Evolutionary conservation across 2,329 filamentous ascomycete species (phyloP).

Genomic region (Aschersonia sp.): DNA sequence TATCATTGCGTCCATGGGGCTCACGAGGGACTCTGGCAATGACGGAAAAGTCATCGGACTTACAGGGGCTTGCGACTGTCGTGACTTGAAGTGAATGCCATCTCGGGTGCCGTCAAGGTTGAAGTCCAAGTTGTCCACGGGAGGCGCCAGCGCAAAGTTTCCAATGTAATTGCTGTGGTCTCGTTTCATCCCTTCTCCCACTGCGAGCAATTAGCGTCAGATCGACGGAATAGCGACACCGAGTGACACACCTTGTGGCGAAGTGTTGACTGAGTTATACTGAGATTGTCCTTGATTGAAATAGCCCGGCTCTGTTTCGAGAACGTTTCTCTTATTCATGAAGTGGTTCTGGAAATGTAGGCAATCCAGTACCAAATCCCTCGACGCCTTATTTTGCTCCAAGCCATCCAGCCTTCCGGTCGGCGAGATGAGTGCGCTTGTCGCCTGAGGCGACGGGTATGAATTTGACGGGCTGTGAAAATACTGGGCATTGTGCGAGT

Average conservation of each 20-base stretch:
- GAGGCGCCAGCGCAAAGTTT: conserved; percentile 5
- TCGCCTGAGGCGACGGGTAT: conserved; percentile 5
- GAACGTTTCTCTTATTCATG: conserved; percentile 8
- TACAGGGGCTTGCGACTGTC: conserved; percentile 1
- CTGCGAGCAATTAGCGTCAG: background rate
- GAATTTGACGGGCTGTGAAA: conserved; percentile 9
- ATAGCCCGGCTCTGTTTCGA: conserved; percentile 7
- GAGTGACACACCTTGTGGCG: conserved; percentile 1
- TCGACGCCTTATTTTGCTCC: conserved; percentile 5
- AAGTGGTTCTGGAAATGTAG: conserved; percentile 12
- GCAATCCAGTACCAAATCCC: conserved; percentile 11
- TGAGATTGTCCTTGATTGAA: conserved; percentile 1
- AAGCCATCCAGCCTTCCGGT: conserved; percentile 1
- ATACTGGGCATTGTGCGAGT: conserved; percentile 4
- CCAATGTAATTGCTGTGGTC: conserved; percentile 5
- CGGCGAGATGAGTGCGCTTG: conserved; percentile 8
- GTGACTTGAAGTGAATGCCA: conserved; percentile 4
- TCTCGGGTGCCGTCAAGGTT: conserved; percentile 7
- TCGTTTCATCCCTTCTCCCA: conserved; percentile 5
- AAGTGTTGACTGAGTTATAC: background rate
- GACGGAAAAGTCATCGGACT: conserved; percentile 4
- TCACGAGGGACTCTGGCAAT: background rate
- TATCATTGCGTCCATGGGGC: background rate
- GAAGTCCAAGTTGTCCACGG: conserved; percentile 8
- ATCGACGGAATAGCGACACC: background rate